phyloP scores from a whole-genome alignment of 257 asterid genomes.

The Jacaranda copaia region DNA sequence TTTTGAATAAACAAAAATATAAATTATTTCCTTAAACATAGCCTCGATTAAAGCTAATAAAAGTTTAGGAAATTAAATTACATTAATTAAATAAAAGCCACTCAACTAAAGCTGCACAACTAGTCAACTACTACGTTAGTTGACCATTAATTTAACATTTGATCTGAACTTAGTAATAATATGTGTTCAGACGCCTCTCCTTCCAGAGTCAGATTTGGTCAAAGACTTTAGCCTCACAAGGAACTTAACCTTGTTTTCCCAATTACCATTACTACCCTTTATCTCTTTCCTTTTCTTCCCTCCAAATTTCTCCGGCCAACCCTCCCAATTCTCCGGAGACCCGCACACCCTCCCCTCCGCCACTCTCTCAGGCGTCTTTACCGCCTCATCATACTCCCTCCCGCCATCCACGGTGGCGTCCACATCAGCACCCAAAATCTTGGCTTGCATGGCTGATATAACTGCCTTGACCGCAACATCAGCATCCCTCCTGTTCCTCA shows the following conservation, averaged over 20 bases:
- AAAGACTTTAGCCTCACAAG: slow-evolving; percentile 3
- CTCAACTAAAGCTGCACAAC: not conserved
- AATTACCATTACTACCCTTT: not conserved
- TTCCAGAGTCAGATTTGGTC: not conserved
- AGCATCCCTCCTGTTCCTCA: slow-evolving; percentile 48
- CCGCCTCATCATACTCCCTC: slow-evolving; percentile 9
- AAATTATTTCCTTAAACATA: too few species aligned
- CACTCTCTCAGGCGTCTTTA: not conserved
- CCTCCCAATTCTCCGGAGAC: slow-evolving; percentile 13
- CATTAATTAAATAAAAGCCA: not conserved
- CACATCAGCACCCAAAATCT: slow-evolving; percentile 36
- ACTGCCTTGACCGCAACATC: slow-evolving; percentile 44
- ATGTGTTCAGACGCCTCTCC: not conserved
- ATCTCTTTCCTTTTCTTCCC: slow-evolving; percentile 2
- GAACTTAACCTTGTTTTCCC: slow-evolving; percentile 5
- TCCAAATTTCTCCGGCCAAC: not conserved
- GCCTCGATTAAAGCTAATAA: too few species aligned
- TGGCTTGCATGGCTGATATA: slow-evolving; percentile 49
- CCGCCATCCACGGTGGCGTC: not conserved
- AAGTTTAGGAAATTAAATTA: too few species aligned
- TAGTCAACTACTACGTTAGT: too few species aligned
- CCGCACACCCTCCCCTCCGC: not conserved
- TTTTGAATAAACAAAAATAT: too few species aligned
- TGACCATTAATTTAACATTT: not conserved
- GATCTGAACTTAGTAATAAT: not conserved